Evolutionary conservation across 345 rosid species (phyloP), one percentile per base, ranked within the genome.

Genomic region (Pugionium cornutum): DNA sequence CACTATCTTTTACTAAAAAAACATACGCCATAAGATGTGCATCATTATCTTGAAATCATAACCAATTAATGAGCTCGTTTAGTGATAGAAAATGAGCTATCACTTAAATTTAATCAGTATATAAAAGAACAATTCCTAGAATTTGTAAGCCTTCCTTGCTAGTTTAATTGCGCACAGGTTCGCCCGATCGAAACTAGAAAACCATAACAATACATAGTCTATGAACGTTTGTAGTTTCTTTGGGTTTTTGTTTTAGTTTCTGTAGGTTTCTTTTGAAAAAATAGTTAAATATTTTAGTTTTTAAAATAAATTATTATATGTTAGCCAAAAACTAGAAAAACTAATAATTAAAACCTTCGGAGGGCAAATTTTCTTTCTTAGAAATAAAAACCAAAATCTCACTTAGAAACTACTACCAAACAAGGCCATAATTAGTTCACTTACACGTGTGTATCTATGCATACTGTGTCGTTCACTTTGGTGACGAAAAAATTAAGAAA

Each of bases 111-210:
- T 51, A 39, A 28, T 9, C 39, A 64, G 45, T 57, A 32, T 43
- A 43, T 43, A 53, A 10, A 40, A 7, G 9, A 52, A 31, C 43
- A 3, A 9, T 8, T 53, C 28, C 52, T 35, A 25, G 37, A 61
- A 28, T 44, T 7, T 43, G 34, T 11, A 69, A 42, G 27, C 54
- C 33, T 45, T 69, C 45, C 49, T 45, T 44, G 47, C 46, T 53
- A n/a, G 2, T 45, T 31, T 11, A 25, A 4, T 50, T 27, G 7
- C 26, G 10, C 58, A 58, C 52, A 49, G 5, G 10, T 46, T 36
- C 40, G 36, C 39, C 27, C 40, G 31, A 30, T 18, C 18, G 18
- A 18, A 46, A 26, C 30, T 3, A 39, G 8, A 34, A 7, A 57
- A 51, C 37, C 30, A 49, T 53, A 61, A 8, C 41, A 61, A 61